Conservation (phyloP, 140 eudicot genomes). For the Stevia rebaudiana region DNA sequence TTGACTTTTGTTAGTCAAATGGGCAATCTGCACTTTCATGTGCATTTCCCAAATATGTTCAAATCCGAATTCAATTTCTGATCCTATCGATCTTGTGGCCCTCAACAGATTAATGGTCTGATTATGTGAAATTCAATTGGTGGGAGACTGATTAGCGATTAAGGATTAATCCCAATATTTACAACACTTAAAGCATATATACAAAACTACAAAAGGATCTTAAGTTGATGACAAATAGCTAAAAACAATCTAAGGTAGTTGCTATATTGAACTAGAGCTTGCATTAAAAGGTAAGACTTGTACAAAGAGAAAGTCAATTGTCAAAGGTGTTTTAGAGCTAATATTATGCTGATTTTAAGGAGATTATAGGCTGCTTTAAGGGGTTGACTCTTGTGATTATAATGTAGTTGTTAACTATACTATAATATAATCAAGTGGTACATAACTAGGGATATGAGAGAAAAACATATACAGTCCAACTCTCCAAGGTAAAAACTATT, state of each 20-base stretch:
- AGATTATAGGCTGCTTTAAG: neutral
- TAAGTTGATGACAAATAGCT: neutral
- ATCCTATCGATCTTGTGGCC: too few species aligned
- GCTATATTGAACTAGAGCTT: neutral
- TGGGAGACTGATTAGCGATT: too few species aligned
- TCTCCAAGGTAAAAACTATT: neutral
- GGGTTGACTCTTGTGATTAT: slow-evolving; percentile 5
- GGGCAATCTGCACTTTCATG: too few species aligned
- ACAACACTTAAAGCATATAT: too few species aligned
- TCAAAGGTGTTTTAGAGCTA: neutral
- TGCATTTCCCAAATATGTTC: too few species aligned
- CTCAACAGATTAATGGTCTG: too few species aligned
- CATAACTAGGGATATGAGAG: neutral
- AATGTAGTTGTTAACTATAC: neutral
- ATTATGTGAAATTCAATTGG: too few species aligned
- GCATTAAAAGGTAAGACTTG: neutral
- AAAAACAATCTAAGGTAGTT: neutral
- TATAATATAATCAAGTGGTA: neutral
- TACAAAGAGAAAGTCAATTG: neutral
- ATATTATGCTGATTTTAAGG: neutral
- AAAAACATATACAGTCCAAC: neutral
- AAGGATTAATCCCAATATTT: too few species aligned
- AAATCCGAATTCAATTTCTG: too few species aligned
- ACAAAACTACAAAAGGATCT: neutral
- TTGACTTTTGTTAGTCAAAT: too few species aligned